Conservation (phyloP, 2,329 filamentous ascomycete genomes). For the Colletotrichum paranaense region DNA sequence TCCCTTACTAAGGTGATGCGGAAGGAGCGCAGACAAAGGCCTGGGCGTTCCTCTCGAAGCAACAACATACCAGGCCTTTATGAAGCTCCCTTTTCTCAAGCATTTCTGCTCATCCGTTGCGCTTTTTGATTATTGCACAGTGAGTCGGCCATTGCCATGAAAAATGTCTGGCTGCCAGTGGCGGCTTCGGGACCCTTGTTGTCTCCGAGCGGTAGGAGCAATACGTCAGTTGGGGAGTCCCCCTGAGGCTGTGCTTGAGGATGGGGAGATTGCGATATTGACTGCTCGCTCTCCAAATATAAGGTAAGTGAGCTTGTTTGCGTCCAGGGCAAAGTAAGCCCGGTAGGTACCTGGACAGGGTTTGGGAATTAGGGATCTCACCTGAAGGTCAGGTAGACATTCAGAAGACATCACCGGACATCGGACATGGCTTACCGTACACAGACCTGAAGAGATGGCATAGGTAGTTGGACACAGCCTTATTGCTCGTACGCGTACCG, state of each 20-base stretch:
- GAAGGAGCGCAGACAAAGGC: background rate
- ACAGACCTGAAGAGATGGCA: background rate
- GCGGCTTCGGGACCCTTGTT: constrained; percentile 5
- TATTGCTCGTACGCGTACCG: background rate
- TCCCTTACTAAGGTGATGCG: background rate
- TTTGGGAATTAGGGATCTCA: background rate
- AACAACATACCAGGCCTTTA: constrained; percentile 10
- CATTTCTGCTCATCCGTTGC: background rate
- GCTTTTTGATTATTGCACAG: background rate
- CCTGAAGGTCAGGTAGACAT: background rate
- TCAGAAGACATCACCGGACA: background rate
- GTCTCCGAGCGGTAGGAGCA: background rate
- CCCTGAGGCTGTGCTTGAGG: constrained; percentile 27
- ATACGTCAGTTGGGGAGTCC: constrained; percentile 21
- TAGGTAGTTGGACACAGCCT: constrained; percentile 19
- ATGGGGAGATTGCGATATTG: constrained; percentile 23
- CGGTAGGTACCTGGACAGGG: background rate
- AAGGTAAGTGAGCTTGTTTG: background rate
- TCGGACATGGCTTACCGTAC: constrained; percentile 5
- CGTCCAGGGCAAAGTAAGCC: background rate
- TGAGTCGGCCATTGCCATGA: background rate
- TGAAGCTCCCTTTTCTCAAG: background rate
- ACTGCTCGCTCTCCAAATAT: background rate
- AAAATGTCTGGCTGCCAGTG: background rate
- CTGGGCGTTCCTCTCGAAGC: constrained; percentile 24